Base-by-base conservation (phyloP, 2,329 filamentous ascomycete species). In the Alternaria arbusti region DNA sequence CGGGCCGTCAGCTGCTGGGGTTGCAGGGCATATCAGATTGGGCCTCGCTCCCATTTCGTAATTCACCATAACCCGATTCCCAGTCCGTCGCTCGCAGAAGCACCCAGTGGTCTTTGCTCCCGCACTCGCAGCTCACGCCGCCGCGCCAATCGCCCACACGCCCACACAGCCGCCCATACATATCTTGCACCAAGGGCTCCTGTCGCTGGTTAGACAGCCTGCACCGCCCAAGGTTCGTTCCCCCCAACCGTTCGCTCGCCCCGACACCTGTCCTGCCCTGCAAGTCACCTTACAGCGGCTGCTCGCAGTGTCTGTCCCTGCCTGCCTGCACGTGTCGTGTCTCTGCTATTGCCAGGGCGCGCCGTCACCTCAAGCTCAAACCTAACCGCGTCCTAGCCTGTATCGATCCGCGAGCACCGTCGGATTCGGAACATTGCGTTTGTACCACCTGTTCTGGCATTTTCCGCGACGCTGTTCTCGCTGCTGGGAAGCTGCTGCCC, bases 281-380 rank as follows among this genome's bases (percentile, higher is more conserved):
- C 69, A 65, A 66, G 64, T 61, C 63, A 63, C 69, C 70, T 71
- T 69, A 70, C 69, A 67, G 70, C 70, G 69, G 66, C 59, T 68
- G 67, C 63, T 58, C 61, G 58, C 69, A 66, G 61, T 44, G 45
- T 54, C 40, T 44, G 17, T 36, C 12, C 36, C 49, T 50, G 43
- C 43, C 49, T 50, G 43, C 43, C 12, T 57, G 66, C 65, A 69
- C 68, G 67, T 70, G 68, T 67, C 66, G 52, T 28, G 46, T 64
- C 47, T 64, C 47, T 36, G 64, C 68, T 65, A 62, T 63, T 70
- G 58, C 57, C 65, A 64, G 66, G 67, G 65, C 32, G 58, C 61
- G 55, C 57, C 56, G 50, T 61, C 49, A 54, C 54, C 59, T 58
- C 49, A 59, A 59, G 57, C 49, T 49, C 56, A 63, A 63, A 59